Base-by-base conservation (phyloP, 495 filamentous ascomycete species). In the Neurospora hispaniola region DNA sequence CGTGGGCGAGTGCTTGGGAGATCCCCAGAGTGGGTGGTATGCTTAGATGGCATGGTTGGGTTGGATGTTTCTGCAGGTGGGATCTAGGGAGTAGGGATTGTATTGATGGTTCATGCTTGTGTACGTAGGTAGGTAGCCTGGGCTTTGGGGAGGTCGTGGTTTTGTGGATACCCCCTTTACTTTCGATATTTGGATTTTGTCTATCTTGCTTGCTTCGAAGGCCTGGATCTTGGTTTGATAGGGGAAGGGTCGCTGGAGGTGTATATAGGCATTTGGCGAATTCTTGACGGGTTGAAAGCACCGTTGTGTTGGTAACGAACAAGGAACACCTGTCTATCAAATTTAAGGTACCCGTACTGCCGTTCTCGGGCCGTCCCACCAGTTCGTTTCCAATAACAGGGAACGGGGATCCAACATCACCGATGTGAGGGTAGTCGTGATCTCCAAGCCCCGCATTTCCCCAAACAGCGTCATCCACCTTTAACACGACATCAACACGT, bases 1-100 rank as follows among this genome's bases (percentile, higher is more conserved):
- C 38, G 83, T 90, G 69, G 90, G 89, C 0, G 86, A 90, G 74
- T 91, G 89, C 76, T 75, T 91, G 62, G 84, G 82, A 1, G 88
- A 91, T 73, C 82, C 89, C 0, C 74, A 78, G 12, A 82, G 81
- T 20, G 86, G 87, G 73, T 92, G 90, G 90, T 92, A 90, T 87
- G 74, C 42, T 39, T 71, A 12, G 20, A 42, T 6, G 18, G 11
- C 27, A 31, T 31, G 41, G 23, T 59, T n/a, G 20, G 11, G 14
- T 23, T 12, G n/a, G n/a, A 54, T 0, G 0, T 23, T 31, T 31
- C 27, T 31, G 27, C 27, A 31, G 27, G 27, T 31, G 27, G 27
- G 27, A 31, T 31, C 27, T 31, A 31, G 27, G 27, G 27, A 31
- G 27, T 31, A 31, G 27, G 27, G 27, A 31, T 31, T 31, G 27